Evolutionary conservation across 495 filamentous ascomycete species (phyloP).

Genomic region (Neurospora sp.): DNA sequence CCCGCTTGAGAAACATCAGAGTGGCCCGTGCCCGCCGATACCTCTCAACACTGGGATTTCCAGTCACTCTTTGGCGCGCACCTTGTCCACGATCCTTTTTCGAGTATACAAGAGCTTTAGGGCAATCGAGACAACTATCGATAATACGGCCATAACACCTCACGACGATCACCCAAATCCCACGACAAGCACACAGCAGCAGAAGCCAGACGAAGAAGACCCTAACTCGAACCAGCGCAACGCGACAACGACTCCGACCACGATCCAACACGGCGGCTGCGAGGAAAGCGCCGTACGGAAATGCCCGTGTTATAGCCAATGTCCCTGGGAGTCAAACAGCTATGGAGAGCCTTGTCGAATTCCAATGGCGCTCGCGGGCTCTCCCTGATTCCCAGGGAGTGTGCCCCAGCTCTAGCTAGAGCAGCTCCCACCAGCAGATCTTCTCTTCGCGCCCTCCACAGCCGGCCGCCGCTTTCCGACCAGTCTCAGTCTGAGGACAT

Average conservation of each 20-base stretch:
- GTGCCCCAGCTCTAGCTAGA: background rate
- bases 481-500: background rate
- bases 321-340: conserved; percentile 31
- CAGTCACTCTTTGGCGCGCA: background rate
- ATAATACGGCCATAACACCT: background rate
- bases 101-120: background rate
- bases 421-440: background rate
- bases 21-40: background rate
- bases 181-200: background rate
- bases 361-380: conserved; percentile 12
- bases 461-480: background rate
- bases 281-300: background rate
- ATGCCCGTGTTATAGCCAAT: conserved; percentile 30
- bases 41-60: background rate
- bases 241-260: background rate
- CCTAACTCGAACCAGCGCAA: background rate
- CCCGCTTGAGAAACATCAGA: background rate
- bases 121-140: background rate
- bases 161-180: background rate
- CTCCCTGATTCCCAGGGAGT: conserved; percentile 27
- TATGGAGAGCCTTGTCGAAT: conserved; percentile 24
- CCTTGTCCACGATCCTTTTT: background rate
- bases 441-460: background rate
- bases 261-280: background rate
- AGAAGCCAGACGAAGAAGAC: background rate